Conservation (phyloP, 148 eudicot species). For the Fallopia convolvulus region DNA sequence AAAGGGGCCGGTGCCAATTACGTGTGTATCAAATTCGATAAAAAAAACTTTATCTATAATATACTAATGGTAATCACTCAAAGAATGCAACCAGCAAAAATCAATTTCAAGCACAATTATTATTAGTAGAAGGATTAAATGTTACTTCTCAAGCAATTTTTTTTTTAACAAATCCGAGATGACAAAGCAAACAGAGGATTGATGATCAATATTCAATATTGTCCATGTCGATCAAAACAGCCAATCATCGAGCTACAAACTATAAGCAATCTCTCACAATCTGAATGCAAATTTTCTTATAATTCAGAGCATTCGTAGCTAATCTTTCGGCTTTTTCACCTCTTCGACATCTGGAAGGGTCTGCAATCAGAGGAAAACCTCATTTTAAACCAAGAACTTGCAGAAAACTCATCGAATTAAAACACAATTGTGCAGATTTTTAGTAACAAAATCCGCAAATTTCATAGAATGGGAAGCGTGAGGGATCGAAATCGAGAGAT, state of each 20-base stretch:
- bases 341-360: neutral
- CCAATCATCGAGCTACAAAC: neutral
- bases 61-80: no score
- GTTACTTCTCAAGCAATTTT: neutral
- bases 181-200: neutral
- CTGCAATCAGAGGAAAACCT: neutral
- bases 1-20: neutral
- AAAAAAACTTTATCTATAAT: neutral
- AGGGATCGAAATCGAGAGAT: neutral
- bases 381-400: neutral
- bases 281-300: neutral
- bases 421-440: neutral
- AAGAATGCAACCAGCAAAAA: neutral
- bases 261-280: neutral
- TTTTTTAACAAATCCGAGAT: neutral
- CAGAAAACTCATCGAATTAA: neutral
- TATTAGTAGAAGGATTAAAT: neutral
- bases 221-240: neutral
- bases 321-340: neutral
- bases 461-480: neutral
- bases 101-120: neutral
- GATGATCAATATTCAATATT: neutral
- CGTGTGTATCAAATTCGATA: neutral
- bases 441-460: neutral
- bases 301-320: neutral